Percentiles rank a stretch among this genome's conserved stretches.
These are phyloP conservation scores for Penicillium robsamsonii DNA, from an alignment of 495 filamentous ascomycete species.

Conservation along the genomic window DNA sequence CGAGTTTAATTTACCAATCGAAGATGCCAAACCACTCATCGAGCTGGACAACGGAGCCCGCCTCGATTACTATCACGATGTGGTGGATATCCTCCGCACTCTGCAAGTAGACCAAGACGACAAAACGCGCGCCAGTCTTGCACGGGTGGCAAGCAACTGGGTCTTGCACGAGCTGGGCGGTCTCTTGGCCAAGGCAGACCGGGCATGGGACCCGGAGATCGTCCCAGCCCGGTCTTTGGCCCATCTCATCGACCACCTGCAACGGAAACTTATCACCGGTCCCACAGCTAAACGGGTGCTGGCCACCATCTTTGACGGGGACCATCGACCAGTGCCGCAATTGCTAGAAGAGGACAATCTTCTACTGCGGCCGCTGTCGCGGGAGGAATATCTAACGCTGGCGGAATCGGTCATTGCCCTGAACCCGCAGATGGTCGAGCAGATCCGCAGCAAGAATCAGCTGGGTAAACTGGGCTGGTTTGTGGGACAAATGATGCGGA, in stretches of 20 bases:
- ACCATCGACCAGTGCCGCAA: constrained; percentile 50
- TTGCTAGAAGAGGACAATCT: constrained; percentile 66
- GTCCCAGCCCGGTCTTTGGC: constrained; percentile 63
- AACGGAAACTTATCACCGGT: constrained; percentile 68
- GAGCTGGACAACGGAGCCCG: constrained; percentile 75
- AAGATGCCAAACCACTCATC: constrained; percentile 83
- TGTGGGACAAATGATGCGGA: constrained; percentile 86
- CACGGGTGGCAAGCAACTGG: constrained; percentile 60
- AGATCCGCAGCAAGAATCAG: constrained; percentile 64
- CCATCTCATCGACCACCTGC: constrained; percentile 61
- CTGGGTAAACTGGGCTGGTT: constrained; percentile 81
- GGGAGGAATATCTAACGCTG: constrained; percentile 46
- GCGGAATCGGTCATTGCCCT: constrained; percentile 42
- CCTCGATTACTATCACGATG: constrained; percentile 77
- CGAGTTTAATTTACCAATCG: constrained; percentile 65
- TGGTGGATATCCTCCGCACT: constrained; percentile 55
- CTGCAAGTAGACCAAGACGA: constrained; percentile 36
- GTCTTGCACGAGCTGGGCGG: constrained; percentile 88
- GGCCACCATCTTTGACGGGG: constrained; percentile 55
- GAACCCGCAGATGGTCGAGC: constrained; percentile 60
- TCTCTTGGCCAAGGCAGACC: constrained; percentile 55
- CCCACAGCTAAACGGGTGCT: constrained; percentile 74
- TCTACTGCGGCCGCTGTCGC: constrained; percentile 57
- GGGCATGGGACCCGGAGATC: constrained; percentile 50
- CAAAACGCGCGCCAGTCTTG: constrained; percentile 26